Evolutionary conservation across 2,329 filamentous ascomycete genomes (phyloP), one percentile per base, ranked within the genome.

Genomic region (Pseudogymnoascus sp.): DNA sequence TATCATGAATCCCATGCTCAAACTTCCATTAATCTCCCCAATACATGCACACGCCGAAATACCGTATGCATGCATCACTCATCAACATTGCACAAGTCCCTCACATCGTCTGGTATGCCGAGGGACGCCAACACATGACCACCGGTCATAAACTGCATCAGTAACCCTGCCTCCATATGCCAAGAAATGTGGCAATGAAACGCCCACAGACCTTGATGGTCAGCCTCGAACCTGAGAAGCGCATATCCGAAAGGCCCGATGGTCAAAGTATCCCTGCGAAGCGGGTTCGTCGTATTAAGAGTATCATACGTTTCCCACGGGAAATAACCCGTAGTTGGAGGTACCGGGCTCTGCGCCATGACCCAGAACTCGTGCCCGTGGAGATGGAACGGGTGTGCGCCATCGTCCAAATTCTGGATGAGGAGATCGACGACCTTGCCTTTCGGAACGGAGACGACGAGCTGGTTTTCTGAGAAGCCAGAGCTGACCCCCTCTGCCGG

Each of bases 331-430:
- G 44, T 53, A 53, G 44, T 53, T 15, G 23, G 23, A 4, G 44
- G 44, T 8, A 53, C 88, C 76, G 92, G 89, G 70, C 91, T 91
- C 66, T 73, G 71, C 3, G 71, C 72, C 1, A 74, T 64, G 17
- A 85, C 77, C 74, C 90, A 89, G 76, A 92, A 91, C 68, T 83
- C 78, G 73, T 91, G 88, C 0, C 89, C 89, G 76, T 95, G 92
- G 1, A 96, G 75, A 74, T 89, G 86, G 77, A 88, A 87, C 0
- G 86, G 91, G 69, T 92, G 89, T 8, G 85, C 86, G 44, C 90
- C 78, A 65, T 80, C 73, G 69, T 93, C 90, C 50, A 85, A 79
- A 71, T 92, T 93, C 78, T 92, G 90, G n/a, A 93, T 77, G 17
- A 91, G 76, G 61, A 93, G 81, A 71, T 93, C 86, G 28, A 93